Conservation (phyloP, 768 basidiomycete species). For the Xerocomellus chrysenteron region DNA sequence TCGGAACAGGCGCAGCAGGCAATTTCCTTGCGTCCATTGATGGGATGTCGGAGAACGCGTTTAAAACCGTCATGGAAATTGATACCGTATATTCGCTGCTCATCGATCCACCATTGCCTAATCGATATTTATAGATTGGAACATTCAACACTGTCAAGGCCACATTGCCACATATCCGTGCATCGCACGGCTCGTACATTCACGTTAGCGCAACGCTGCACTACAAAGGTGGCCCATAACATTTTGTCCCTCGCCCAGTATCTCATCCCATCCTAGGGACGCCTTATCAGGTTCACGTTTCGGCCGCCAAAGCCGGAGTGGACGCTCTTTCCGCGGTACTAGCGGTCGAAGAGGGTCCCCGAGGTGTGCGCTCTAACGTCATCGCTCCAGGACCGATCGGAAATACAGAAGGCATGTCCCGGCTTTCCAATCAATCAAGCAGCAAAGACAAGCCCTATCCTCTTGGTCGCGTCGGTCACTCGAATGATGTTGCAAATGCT, state of each 20-base stretch:
- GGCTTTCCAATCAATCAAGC: constrained; percentile 38
- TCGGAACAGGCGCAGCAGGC: constrained; percentile 77
- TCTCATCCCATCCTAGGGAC: constrained; percentile 44
- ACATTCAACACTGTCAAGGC: constrained; percentile 96
- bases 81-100: constrained; percentile 62
- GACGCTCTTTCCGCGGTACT: constrained; percentile 86
- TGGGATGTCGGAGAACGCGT: constrained; percentile 83
- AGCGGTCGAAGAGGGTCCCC: constrained; percentile 92
- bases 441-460: constrained; percentile 12
- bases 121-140: constrained; percentile 59
- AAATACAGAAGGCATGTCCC: constrained; percentile 72
- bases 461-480: constrained; percentile 54
- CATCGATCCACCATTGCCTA: neutral
- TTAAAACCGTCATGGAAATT: constrained; percentile 90
- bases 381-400: constrained; percentile 82
- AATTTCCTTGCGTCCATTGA: constrained; percentile 92
- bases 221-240: constrained; percentile 55
- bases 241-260: neutral
- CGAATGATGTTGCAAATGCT: constrained; percentile 67
- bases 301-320: constrained; percentile 91
- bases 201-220: constrained; percentile 90
- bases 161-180: constrained; percentile 71
- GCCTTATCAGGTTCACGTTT: constrained; percentile 90
- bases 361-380: constrained; percentile 89
- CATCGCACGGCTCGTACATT: constrained; percentile 77